Conservation (phyloP, 352 stramenopile genomes). For the Aphanomyces stellatus region DNA sequence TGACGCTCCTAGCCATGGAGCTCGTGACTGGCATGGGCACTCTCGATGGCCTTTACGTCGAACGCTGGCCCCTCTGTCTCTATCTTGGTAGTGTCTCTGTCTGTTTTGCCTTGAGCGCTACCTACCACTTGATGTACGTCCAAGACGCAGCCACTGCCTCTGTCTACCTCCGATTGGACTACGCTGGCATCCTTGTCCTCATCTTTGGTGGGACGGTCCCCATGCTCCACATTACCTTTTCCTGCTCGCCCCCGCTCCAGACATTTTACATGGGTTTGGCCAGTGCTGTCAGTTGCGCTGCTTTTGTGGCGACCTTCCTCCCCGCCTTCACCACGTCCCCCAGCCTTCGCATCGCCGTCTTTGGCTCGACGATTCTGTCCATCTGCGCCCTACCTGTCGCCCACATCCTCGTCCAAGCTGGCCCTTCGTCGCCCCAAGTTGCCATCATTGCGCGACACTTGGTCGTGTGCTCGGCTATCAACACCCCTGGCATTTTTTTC, state of each 20-base stretch:
- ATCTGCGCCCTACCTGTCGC: constrained; percentile 55
- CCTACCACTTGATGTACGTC: constrained; percentile 81
- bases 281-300: constrained; percentile 52
- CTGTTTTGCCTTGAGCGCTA: constrained; percentile 68
- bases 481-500: constrained; percentile 69
- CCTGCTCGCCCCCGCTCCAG: constrained; percentile 42
- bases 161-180: constrained; percentile 73
- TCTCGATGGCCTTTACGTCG: constrained; percentile 28
- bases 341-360: neutral
- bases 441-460: constrained; percentile 73
- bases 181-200: constrained; percentile 77
- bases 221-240: constrained; percentile 85
- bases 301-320: constrained; percentile 42
- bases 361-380: neutral
- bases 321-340: neutral
- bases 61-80: constrained; percentile 77
- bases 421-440: constrained; percentile 67
- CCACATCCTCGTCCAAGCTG: constrained; percentile 64
- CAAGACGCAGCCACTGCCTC: constrained; percentile 59
- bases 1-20: constrained; percentile 42
- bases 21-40: neutral
- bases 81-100: constrained; percentile 75
- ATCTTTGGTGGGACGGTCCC: constrained; percentile 80
- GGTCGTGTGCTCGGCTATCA: constrained; percentile 62
- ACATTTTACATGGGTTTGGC: constrained; percentile 56